phyloP scores from a whole-genome alignment of 2,329 filamentous ascomycete genomes.

The Aspergillus spinulosporus region DNA sequence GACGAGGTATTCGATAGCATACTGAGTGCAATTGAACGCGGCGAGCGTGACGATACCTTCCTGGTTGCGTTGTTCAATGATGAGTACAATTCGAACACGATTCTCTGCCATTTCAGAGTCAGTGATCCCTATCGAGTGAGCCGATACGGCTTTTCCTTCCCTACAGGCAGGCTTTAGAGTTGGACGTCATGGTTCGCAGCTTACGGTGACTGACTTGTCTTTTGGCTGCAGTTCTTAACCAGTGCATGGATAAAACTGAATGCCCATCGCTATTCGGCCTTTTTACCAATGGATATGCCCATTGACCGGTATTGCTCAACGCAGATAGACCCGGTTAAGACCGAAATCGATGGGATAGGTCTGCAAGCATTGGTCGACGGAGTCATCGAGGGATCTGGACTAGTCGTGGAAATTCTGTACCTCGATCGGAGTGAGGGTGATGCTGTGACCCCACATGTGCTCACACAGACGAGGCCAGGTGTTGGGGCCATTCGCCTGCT shows the following conservation, averaged over 20 bases:
- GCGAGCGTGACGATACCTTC: slow-evolving; percentile 58
- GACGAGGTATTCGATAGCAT: slow-evolving; percentile 67
- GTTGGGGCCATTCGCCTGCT: slow-evolving; percentile 67
- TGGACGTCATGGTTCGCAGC: slow-evolving; percentile 10
- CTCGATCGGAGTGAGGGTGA: slow-evolving; percentile 80
- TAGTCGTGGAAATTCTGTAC: slow-evolving; percentile 85
- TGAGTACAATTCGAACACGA: slow-evolving; percentile 63
- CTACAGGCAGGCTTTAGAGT: too few species aligned
- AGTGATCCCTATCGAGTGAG: slow-evolving; percentile 21
- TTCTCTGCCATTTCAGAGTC: slow-evolving; percentile 80
- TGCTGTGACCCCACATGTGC: slow-evolving; percentile 61
- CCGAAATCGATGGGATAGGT: slow-evolving; percentile 90
- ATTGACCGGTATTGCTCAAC: slow-evolving; percentile 69
- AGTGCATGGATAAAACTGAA: slow-evolving; percentile 81
- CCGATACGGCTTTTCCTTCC: neutral
- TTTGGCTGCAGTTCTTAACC: slow-evolving; percentile 66
- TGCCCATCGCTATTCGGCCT: slow-evolving; percentile 67
- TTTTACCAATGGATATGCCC: slow-evolving; percentile 54
- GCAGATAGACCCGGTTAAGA: slow-evolving; percentile 70
- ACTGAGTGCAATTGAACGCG: slow-evolving; percentile 55
- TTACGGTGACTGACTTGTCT: slow-evolving; percentile 13
- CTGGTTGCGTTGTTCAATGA: slow-evolving; percentile 75
- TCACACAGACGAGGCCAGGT: slow-evolving; percentile 40
- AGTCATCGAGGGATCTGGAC: slow-evolving; percentile 73
- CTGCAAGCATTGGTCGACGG: slow-evolving; percentile 75